Percentiles rank a stretch among this genome's conserved stretches.
Conservation (phyloP, 2,329 filamentous ascomycete species). For the Endocalyx cinctus region DNA sequence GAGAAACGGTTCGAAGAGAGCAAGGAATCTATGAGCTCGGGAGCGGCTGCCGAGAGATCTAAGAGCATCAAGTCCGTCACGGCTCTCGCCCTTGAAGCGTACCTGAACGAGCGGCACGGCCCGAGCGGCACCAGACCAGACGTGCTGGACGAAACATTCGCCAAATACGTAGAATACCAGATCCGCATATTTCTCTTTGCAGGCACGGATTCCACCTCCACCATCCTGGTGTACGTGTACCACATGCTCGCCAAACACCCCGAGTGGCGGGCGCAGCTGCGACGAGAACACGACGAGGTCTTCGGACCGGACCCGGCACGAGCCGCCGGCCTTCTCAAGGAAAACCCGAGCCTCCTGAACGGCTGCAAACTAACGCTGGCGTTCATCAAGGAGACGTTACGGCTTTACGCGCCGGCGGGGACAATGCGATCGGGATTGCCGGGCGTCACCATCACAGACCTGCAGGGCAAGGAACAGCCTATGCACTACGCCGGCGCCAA, state of each 20-base stretch:
- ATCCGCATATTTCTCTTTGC: slow-evolving; percentile 8
- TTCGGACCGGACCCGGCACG: slow-evolving; percentile 1
- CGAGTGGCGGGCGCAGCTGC: background rate
- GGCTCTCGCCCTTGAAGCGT: slow-evolving; percentile 8
- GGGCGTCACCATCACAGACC: slow-evolving; percentile 3
- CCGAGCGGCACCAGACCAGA: no score
- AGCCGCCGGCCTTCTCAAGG: slow-evolving; percentile 1
- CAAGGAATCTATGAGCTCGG: slow-evolving; percentile 1
- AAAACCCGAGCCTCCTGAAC: slow-evolving; percentile 3
- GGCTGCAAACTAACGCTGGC: slow-evolving; percentile 1
- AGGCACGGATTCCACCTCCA: slow-evolving; percentile 1
- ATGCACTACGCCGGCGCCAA: background rate
- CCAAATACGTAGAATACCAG: slow-evolving; percentile 4
- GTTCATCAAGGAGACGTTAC: slow-evolving; percentile 11
- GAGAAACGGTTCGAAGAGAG: slow-evolving; percentile 7
- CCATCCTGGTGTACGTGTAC: slow-evolving; percentile 4
- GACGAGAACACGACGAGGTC: slow-evolving; percentile 3
- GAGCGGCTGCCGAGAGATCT: background rate
- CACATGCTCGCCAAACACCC: slow-evolving; percentile 6
- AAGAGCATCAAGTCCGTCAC: slow-evolving; percentile 8
- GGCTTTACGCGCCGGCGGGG: slow-evolving; percentile 4
- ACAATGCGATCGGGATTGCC: slow-evolving; percentile 2
- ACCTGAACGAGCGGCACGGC: slow-evolving; percentile 3
- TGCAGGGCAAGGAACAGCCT: slow-evolving; percentile 3
- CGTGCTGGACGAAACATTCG: slow-evolving; percentile 5